Conservation (phyloP, 2,329 filamentous ascomycete genomes). For the Apiospora koreana region DNA sequence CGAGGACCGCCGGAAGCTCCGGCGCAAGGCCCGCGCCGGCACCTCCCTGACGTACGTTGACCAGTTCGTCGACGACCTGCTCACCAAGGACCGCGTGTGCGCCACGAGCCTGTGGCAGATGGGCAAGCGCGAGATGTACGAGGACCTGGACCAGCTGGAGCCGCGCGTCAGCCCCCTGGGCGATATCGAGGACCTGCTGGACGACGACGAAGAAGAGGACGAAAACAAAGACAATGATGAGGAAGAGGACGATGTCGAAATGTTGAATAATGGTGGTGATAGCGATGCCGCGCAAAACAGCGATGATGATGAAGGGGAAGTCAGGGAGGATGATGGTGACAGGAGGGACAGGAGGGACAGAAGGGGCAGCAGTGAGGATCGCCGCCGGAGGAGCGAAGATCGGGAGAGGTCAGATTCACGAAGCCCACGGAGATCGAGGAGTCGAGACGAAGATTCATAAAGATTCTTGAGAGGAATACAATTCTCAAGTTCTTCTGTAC, state of each 20-base stretch:
- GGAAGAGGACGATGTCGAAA: conserved; percentile 15
- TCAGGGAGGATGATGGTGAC: conserved; percentile 30
- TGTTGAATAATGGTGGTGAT: conserved; percentile 15
- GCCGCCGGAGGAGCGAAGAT: not conserved
- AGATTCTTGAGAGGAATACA: not conserved
- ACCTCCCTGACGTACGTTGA: conserved; percentile 81
- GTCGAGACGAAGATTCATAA: not conserved
- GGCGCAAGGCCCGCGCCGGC: conserved; percentile 71
- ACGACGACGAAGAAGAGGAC: conserved; percentile 48
- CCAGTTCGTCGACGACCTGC: conserved; percentile 88
- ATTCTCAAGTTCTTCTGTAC: not conserved
- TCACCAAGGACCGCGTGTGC: conserved; percentile 87
- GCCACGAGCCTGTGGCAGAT: conserved; percentile 92
- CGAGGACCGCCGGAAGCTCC: conserved; percentile 80
- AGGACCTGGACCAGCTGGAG: conserved; percentile 87
- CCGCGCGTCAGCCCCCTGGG: conserved; percentile 81
- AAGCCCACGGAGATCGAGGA: not conserved
- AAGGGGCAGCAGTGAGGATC: not conserved
- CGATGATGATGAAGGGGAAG: conserved; percentile 37
- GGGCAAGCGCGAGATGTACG: conserved; percentile 76
- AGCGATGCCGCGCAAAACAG: conserved; percentile 20
- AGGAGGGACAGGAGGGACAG: conserved; percentile 23
- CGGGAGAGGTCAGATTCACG: not conserved
- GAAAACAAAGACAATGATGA: conserved; percentile 25
- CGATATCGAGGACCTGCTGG: conserved; percentile 72